Conservation (phyloP, 2,329 filamentous ascomycete genomes). For the Stemphylium lycopersici region DNA sequence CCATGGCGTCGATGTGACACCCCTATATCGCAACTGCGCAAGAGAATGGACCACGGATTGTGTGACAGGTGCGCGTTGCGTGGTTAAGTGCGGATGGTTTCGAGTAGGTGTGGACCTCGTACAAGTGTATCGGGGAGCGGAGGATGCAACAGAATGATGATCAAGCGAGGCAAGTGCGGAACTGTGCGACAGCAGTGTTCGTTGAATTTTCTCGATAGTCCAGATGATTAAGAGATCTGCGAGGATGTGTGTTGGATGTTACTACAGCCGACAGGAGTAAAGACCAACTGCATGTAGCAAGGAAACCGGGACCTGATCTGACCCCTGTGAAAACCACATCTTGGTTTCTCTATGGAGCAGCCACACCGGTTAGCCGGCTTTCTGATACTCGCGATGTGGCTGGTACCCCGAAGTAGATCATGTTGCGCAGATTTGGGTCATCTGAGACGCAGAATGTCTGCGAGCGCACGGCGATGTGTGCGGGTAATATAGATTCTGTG, state of each 20-base stretch:
- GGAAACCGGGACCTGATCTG: conserved; percentile 7
- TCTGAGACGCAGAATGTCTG: conserved; percentile 37
- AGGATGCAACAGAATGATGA: conserved; percentile 7
- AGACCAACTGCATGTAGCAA: conserved; percentile 14
- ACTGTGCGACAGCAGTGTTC: not conserved
- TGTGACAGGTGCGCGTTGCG: conserved; percentile 13
- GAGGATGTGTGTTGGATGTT: conserved; percentile 14
- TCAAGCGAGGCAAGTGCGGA: not conserved
- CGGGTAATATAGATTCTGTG: conserved; percentile 22
- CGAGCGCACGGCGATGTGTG: conserved; percentile 20
- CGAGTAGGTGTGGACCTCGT: conserved; percentile 21
- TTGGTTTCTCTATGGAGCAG: conserved; percentile 3
- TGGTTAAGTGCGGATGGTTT: conserved; percentile 30
- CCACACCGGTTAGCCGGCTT: conserved; percentile 16
- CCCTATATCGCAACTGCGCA: conserved; percentile 6
- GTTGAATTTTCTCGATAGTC: not conserved
- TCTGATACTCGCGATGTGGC: conserved; percentile 31
- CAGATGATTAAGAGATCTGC: conserved; percentile 7
- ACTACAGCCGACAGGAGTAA: not conserved
- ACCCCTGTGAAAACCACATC: conserved; percentile 4
- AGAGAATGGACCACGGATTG: conserved; percentile 8
- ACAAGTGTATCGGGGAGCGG: conserved; percentile 3
- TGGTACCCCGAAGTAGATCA: conserved; percentile 20
- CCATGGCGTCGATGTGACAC: conserved; percentile 17
- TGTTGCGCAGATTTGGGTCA: conserved; percentile 11